Percentiles rank a stretch among this genome's conserved stretches.
Conservation (phyloP, 257 asterid species). For the Petunia secreta region DNA sequence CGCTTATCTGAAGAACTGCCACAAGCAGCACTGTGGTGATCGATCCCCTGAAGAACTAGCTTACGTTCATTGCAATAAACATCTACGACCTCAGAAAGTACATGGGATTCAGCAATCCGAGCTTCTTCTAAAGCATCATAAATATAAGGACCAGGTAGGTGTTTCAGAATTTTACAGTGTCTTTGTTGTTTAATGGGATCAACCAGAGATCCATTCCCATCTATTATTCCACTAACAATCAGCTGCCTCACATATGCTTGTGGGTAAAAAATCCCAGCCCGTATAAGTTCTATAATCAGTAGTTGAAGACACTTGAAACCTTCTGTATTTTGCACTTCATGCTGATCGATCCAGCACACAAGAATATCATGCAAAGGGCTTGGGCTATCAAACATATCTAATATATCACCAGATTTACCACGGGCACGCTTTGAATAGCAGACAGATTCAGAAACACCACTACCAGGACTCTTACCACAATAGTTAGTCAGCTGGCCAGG, state of each 20-base stretch:
- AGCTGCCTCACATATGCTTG: slow-evolving; percentile 93
- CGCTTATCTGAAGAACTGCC: slow-evolving; percentile 49
- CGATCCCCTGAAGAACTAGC: slow-evolving; percentile 67
- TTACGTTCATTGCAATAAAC: slow-evolving; percentile 85
- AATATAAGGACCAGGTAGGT: slow-evolving; percentile 72
- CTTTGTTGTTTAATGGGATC: slow-evolving; percentile 71
- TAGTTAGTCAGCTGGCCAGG: slow-evolving; percentile 32
- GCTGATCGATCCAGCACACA: slow-evolving; percentile 99
- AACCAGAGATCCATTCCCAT: slow-evolving; percentile 59
- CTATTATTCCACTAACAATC: slow-evolving; percentile 88
- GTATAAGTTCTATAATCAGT: slow-evolving; percentile 71
- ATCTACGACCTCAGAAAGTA: slow-evolving; percentile 59
- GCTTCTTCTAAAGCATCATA: slow-evolving; percentile 74
- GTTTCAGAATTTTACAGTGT: slow-evolving; percentile 87
- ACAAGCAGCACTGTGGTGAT: slow-evolving; percentile 43
- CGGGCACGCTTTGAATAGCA: slow-evolving; percentile 38
- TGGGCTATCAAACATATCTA: slow-evolving; percentile 71
- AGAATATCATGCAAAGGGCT: slow-evolving; percentile 86
- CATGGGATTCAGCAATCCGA: slow-evolving; percentile 50
- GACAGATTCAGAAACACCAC: slow-evolving; percentile 34
- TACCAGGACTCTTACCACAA: slow-evolving; percentile 26
- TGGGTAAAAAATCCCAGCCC: slow-evolving; percentile 83
- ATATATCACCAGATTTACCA: slow-evolving; percentile 43
- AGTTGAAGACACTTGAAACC: slow-evolving; percentile 83
- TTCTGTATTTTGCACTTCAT: slow-evolving; percentile 81